Evolutionary conservation across 768 basidiomycete species (phyloP).

Genomic region (Lyophyllum decastes): DNA sequence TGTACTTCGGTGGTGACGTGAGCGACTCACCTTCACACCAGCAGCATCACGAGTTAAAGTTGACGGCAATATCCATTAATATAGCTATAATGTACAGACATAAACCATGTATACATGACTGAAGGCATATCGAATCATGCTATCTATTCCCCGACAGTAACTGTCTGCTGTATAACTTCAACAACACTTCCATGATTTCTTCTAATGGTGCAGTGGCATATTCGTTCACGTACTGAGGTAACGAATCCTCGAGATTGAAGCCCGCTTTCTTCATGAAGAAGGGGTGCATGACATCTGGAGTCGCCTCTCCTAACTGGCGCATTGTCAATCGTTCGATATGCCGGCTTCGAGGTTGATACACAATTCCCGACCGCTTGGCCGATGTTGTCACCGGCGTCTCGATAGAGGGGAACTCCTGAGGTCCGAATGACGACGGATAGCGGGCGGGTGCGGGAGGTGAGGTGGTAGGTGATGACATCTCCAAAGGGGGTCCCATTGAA

Average conservation of each 20-base stretch:
- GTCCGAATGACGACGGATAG: constrained; percentile 5
- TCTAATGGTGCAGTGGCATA: constrained; percentile 83
- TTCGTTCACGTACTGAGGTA: constrained; percentile 88
- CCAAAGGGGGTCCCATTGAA: constrained; percentile 15
- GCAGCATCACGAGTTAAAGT: neutral
- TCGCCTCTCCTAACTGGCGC: constrained; percentile 87
- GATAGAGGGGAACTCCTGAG: constrained; percentile 13
- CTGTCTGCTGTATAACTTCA: constrained; percentile 79
- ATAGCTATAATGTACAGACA: neutral
- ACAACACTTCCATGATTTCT: constrained; percentile 78
- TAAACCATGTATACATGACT: neutral
- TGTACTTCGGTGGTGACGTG: neutral
- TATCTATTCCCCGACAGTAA: constrained; percentile 40
- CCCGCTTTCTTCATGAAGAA: constrained; percentile 86
- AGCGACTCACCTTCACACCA: neutral
- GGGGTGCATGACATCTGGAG: constrained; percentile 85
- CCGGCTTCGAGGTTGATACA: constrained; percentile 59
- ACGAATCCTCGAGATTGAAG: constrained; percentile 78
- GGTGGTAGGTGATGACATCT: constrained; percentile 19
- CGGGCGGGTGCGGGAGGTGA: constrained; percentile 15
- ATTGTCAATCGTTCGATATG: constrained; percentile 80
- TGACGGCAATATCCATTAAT: no score
- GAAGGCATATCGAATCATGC: neutral
- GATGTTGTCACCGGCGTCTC: constrained; percentile 7
- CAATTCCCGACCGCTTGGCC: constrained; percentile 32